phyloP scores from a whole-genome alignment of 169 alveolate species.

The Cryptosporidium andersoni region DNA sequence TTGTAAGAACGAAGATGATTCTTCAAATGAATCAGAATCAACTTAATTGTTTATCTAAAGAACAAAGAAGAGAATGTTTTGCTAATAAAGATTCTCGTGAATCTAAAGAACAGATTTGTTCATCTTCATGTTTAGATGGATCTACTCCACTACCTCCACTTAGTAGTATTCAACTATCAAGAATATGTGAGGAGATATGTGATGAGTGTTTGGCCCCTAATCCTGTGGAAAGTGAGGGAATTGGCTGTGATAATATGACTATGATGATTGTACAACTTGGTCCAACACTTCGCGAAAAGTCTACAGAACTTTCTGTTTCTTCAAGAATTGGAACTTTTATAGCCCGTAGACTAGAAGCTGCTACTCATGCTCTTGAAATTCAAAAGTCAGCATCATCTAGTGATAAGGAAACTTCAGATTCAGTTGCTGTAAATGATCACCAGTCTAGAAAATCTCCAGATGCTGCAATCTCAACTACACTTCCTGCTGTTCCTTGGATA shows the following conservation, averaged over 20 bases:
- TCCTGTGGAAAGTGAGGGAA: constrained; percentile 87
- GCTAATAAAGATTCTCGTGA: constrained; percentile 20
- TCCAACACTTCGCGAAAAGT: constrained; percentile 73
- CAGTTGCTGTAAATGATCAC: constrained; percentile 12
- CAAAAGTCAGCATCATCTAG: constrained; percentile 7
- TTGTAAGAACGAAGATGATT: constrained; percentile 75
- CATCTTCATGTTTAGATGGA: constrained; percentile 24
- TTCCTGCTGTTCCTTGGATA: constrained; percentile 68
- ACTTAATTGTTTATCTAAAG: constrained; percentile 6
- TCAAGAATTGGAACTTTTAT: constrained; percentile 49
- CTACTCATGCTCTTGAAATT: constrained; percentile 35
- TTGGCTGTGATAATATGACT: constrained; percentile 96
- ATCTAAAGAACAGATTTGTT: constrained; percentile 31
- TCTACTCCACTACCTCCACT: constrained; percentile 54
- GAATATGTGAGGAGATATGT: constrained; percentile 86
- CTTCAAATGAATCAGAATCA: constrained; percentile 55
- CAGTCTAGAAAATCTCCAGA: constrained; percentile 41
- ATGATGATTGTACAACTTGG: constrained; percentile 84
- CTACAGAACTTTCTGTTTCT: constrained; percentile 25
- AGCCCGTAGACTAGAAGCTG: constrained; percentile 43
- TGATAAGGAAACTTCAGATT: constrained; percentile 1
- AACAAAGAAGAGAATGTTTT: constrained; percentile 5
- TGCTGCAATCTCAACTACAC: constrained; percentile 24
- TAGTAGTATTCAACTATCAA: constrained; percentile 74
- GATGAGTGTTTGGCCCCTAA: constrained; percentile 87